These are phyloP conservation scores for Trichophyton schoenleinii DNA, from an alignment of 2,329 filamentous ascomycete genomes.

Conservation along the genomic window DNA sequence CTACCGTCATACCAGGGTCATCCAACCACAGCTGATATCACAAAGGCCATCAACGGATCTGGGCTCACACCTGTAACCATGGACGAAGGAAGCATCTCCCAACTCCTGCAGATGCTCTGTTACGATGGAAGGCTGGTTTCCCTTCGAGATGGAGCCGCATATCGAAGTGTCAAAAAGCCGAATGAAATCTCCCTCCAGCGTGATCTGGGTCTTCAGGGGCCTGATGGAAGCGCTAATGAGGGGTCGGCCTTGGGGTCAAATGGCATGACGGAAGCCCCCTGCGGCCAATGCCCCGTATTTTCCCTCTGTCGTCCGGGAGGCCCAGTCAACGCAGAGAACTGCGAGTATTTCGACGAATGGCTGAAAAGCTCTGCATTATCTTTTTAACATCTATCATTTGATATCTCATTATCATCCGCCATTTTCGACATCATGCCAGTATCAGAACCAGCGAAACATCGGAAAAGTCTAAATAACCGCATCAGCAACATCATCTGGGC, in stretches of 20 bases:
- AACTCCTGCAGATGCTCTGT: constrained; percentile 75
- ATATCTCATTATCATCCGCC: background rate
- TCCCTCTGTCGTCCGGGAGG: constrained; percentile 84
- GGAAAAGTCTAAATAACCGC: background rate
- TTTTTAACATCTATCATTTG: constrained; percentile 18
- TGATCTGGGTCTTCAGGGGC: constrained; percentile 23
- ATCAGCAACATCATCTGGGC: background rate
- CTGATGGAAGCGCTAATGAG: constrained; percentile 17
- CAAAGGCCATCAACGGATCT: constrained; percentile 55
- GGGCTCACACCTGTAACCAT: constrained; percentile 60
- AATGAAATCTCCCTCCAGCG: constrained; percentile 23
- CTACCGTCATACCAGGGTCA: constrained; percentile 60
- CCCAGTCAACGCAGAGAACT: constrained; percentile 77
- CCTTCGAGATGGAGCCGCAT: constrained; percentile 39
- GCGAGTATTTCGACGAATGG: constrained; percentile 86
- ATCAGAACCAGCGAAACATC: background rate
- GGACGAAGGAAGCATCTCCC: constrained; percentile 61
- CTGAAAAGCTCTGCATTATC: constrained; percentile 36
- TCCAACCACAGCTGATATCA: constrained; percentile 67
- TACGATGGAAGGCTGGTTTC: constrained; percentile 74
- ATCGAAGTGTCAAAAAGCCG: constrained; percentile 35
- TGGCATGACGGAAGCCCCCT: constrained; percentile 77
- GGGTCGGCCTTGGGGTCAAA: constrained; percentile 44
- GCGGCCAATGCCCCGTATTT: constrained; percentile 84
- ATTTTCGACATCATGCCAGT: background rate